Conservation (phyloP, 139 green algal genomes). For the Chlorella sp. region DNA sequence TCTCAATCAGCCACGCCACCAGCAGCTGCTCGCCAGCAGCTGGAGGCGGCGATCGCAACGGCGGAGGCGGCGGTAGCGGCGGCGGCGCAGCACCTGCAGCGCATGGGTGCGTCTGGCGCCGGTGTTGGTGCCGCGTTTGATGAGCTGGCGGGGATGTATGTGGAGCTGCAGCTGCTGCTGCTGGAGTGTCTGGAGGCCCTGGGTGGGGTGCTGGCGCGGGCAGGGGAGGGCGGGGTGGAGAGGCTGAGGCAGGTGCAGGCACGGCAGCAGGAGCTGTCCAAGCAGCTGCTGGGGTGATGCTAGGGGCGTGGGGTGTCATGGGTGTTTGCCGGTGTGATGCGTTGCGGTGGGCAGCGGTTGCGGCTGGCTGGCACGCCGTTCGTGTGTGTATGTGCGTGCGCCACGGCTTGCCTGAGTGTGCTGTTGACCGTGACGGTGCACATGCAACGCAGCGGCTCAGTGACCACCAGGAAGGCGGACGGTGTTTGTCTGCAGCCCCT, state of each 20-base stretch:
- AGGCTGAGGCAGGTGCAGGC: background rate
- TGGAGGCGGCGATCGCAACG: background rate
- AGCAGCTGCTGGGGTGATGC: background rate
- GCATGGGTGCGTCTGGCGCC: background rate
- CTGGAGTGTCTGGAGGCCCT: conserved; percentile 21
- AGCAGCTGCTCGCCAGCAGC: background rate
- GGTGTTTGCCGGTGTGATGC: no score
- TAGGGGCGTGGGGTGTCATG: no score
- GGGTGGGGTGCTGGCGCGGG: conserved; percentile 7
- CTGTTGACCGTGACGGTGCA: no score
- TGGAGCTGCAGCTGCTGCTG: conserved; percentile 24
- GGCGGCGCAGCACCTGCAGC: background rate
- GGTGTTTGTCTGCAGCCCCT: no score
- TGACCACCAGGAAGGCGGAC: no score
- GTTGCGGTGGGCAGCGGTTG: no score
- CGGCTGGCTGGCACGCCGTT: no score
- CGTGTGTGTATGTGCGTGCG: no score
- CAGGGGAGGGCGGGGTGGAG: background rate
- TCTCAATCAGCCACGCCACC: background rate
- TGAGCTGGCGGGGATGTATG: conserved; percentile 16
- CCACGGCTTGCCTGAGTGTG: no score
- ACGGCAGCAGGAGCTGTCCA: background rate
- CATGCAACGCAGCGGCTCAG: no score
- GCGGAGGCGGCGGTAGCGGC: background rate
- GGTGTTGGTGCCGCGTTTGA: background rate